Conservation (phyloP, 2,329 filamentous ascomycete species). For the Hypoxylon sp. region DNA sequence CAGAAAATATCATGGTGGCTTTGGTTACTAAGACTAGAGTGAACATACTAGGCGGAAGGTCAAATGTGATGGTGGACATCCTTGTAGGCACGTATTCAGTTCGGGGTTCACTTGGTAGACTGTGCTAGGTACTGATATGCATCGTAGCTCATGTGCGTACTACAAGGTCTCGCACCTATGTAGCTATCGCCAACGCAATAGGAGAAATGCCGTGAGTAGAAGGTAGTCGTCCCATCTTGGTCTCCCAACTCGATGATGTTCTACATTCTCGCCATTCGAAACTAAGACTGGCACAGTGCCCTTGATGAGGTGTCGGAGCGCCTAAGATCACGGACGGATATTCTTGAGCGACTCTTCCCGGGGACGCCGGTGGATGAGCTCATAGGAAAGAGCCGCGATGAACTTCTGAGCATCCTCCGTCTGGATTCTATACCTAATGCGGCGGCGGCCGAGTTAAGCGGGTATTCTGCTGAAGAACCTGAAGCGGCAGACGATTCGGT, state of each 20-base stretch:
- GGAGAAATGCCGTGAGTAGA: conserved; percentile 39
- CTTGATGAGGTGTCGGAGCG: conserved; percentile 37
- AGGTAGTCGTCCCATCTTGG: conserved; percentile 15
- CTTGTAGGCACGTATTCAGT: conserved; percentile 35
- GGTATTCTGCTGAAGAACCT: conserved; percentile 23
- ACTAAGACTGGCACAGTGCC: conserved; percentile 22
- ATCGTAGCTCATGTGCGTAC: conserved; percentile 38
- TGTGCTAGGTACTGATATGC: conserved; percentile 13
- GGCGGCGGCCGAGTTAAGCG: not conserved
- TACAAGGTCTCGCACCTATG: conserved; percentile 40
- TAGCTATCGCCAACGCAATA: conserved; percentile 40
- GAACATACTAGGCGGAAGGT: conserved; percentile 37
- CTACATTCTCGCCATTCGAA: not conserved
- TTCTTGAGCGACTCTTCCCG: conserved; percentile 34
- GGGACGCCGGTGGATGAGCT: conserved; percentile 29
- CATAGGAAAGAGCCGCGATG: conserved; percentile 36
- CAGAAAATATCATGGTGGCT: conserved; percentile 23
- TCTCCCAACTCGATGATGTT: no score
- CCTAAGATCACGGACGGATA: conserved; percentile 27
- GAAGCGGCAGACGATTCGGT: conserved; percentile 36
- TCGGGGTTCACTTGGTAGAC: not conserved
- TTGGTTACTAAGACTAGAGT: conserved; percentile 26
- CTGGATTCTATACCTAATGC: not conserved
- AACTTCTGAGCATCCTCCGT: conserved; percentile 32
- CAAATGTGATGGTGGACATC: conserved; percentile 41